Conservation (phyloP, 176 grass and related monocot species). For the Musa itinerans region DNA sequence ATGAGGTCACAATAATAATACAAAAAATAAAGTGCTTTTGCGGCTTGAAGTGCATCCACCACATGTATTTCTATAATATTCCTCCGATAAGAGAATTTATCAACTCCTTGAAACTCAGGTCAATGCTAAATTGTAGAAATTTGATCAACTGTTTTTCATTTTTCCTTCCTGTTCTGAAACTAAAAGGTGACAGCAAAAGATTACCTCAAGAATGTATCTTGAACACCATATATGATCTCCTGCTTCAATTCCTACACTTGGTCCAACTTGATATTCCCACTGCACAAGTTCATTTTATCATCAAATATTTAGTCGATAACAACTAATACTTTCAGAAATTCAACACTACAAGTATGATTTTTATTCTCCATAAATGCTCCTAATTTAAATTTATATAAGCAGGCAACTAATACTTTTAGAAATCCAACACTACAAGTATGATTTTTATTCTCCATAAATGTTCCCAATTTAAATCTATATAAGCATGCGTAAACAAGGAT, state of each 20-base stretch:
- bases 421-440: not conserved
- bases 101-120: too few relatives aligned
- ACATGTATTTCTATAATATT: too few relatives aligned
- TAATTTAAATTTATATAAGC: not conserved
- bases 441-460: not conserved
- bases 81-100: too few relatives aligned
- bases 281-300: slow-evolving; percentile 35
- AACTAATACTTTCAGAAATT: not conserved
- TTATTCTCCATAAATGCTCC: not conserved
- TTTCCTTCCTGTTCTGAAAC: not conserved
- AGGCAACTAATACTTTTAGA: not conserved
- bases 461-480: not conserved
- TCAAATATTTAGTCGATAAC: not conserved
- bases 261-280: slow-evolving; percentile 99
- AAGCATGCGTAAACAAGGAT: not conserved
- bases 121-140: too few relatives aligned
- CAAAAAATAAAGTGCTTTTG: too few relatives aligned
- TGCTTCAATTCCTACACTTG: slow-evolving; percentile 94
- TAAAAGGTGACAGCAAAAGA: not conserved
- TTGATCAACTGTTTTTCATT: not conserved
- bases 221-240: slow-evolving; percentile 95
- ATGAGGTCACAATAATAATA: too few relatives aligned
- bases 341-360: not conserved
- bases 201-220: slow-evolving; percentile 98
- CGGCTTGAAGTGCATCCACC: too few relatives aligned